Evolutionary conservation across 345 rosid genomes (phyloP), one percentile per base, ranked within the genome.

Genomic region (Turnera subulata): DNA sequence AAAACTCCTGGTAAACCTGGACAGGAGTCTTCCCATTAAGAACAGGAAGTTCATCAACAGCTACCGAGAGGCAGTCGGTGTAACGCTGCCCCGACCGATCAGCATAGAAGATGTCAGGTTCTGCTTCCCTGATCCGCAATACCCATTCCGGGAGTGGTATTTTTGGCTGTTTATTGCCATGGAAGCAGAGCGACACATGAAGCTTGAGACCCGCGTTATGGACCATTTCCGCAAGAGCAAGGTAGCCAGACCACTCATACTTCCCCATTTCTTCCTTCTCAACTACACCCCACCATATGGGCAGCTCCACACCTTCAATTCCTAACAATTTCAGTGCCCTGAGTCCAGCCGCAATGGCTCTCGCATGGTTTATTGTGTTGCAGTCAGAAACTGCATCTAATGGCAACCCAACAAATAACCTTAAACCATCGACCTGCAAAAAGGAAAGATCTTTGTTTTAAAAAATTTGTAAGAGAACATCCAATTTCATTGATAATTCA

Each of bases 201-300:
- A 93, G 86, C 81, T 85, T 83, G 21, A 93, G 88, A 25, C 86
- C 99, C 0, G 75, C 78, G 32, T 78, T 77, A 52, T 75, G 73
- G 55, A 93, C 86, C 88, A 93, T 80, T 71, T 93, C 91, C 5
- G 85, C 94, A 13, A 93, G 75, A 0, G 81, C 64, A 18, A 93
- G 86, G 76, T 89, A 85, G 33, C 88, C 88, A 1, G 94, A 84
- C 97, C 96, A 92, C 1, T 89, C 69, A n/a, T 86, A 89, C 62
- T 72, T 76, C 1, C 91, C 97, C 69, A 73, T 72, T 39, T 76
- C 79, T 73, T 82, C 94, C 73, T 83, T 92, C 80, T 92, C 98
- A n/a, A 60, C 98, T 1, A 89, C 69, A 24, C 97, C 97, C 98
- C 98, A 92, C 82, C 93, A 92, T 16, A 89, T 69, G 0, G 96